Percentiles rank a stretch among this genome's conserved stretches.
phyloP scores from a whole-genome alignment of 371 early-diverging fungal genomes.

The Mucor indicus region DNA sequence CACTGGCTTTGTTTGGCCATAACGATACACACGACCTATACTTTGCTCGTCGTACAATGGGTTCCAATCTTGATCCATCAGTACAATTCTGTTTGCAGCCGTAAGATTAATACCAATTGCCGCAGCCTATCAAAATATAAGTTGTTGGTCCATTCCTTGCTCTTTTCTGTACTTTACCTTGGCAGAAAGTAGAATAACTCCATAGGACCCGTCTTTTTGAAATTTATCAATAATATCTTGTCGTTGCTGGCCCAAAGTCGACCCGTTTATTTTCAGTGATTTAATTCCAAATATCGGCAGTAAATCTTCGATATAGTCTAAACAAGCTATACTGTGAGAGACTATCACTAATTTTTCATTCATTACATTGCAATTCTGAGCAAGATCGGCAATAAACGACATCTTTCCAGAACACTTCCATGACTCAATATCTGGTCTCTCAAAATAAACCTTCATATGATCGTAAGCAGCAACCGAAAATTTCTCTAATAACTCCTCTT shows the following conservation, averaged over 20 bases:
- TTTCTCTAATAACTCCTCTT: constrained; percentile 1
- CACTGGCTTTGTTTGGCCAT: constrained; percentile 54
- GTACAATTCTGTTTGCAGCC: constrained; percentile 83
- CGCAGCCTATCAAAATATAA: constrained; percentile 45
- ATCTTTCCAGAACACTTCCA: constrained; percentile 29
- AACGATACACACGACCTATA: constrained; percentile 71
- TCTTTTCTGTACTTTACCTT: constrained; percentile 27
- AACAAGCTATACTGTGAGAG: constrained; percentile 63
- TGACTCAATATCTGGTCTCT: constrained; percentile 6
- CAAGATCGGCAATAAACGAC: constrained; percentile 19
- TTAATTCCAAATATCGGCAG: constrained; percentile 11
- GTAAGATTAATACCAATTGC: constrained; percentile 89
- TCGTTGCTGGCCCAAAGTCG: constrained; percentile 41
- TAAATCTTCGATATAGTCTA: constrained; percentile 52
- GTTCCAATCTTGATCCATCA: constrained; percentile 95
- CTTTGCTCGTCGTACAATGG: constrained; percentile 93
- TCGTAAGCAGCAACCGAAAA: background rate
- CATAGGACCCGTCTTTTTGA: constrained; percentile 46
- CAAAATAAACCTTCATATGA: background rate
- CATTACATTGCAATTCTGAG: constrained; percentile 23
- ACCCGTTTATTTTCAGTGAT: constrained; percentile 54
- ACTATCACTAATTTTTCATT: constrained; percentile 77
- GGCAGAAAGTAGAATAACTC: constrained; percentile 72
- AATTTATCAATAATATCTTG: constrained; percentile 77
- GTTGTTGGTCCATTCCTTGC: too few species aligned